Evolutionary conservation across 2,329 filamentous ascomycete genomes (phyloP), one percentile per base, ranked within the genome.

Genomic region (Fusarium drepaniforme): DNA sequence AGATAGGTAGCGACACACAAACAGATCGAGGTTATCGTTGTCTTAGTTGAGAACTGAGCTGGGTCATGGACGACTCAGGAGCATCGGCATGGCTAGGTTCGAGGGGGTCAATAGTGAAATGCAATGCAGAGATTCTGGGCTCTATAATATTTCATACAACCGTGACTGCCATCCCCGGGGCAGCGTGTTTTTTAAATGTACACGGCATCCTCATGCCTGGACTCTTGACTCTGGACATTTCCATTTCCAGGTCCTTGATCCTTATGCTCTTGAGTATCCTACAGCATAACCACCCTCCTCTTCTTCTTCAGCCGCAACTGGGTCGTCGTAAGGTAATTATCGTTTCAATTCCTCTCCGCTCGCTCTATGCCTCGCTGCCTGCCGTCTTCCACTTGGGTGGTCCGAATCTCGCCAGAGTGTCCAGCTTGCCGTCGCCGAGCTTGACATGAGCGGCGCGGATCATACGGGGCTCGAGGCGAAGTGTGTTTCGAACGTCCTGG

Each of bases 391-490:
- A 91, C 75, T 85, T 82, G 8, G 90, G 82, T 25, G 83, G 81
- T 1, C 88, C 88, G 66, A 90, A 88, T 53, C 84, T 83, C 46
- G 86, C 84, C 64, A 89, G 78, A 12, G 86, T 90, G 65, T 84
- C 83, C 37, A 93, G 83, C 78, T 87, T 88, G 69, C 88, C 88
- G 70, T 90, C 87, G 51, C 96, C 96, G 75, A 98, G 88, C 88
- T 96, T 97, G 68, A 98, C 95, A 70, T 96, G 92, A 30, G 92
- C 92, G 79, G 96, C 93, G 69, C 95, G 91, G 74, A 99, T 93
- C 91, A 98, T 94, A 67, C 97, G 89, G 46, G 97, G 96, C 85
- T 99, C 97, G 77, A 97, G 88, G 61, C 91, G 90, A 76, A 99
- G 88, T 21, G 94, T 96, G 71, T 89, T 89, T 72, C 93, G 90